phyloP scores from a whole-genome alignment of 2,329 filamentous ascomycete species.

The Fusarium buxicola region DNA sequence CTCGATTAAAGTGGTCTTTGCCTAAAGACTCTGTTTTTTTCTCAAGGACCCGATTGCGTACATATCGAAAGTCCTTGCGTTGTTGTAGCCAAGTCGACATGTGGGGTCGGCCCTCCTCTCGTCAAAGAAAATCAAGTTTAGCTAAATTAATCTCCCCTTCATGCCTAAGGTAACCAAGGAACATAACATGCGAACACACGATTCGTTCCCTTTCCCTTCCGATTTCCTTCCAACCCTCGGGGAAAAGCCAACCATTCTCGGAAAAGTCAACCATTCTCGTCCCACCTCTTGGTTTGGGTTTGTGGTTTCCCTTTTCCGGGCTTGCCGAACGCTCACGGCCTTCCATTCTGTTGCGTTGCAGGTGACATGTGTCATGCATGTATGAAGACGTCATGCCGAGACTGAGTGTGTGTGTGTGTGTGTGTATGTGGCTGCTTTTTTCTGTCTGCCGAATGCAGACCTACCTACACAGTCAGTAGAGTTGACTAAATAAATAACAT shows the following conservation, averaged over 20 bases:
- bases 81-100: not conserved
- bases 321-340: not conserved
- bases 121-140: slow-evolving; percentile 12
- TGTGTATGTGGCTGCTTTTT: not conserved
- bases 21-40: too few species aligned
- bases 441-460: not conserved
- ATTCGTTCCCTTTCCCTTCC: not conserved
- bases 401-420: not conserved
- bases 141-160: not conserved
- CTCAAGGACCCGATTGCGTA: too few species aligned
- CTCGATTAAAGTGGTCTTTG: too few species aligned
- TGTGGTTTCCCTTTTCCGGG: not conserved
- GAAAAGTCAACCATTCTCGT: not conserved
- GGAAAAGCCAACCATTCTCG: too few species aligned
- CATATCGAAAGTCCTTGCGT: too few species aligned
- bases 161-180: not conserved
- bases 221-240: too few species aligned
- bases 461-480: not conserved
- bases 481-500: too few species aligned
- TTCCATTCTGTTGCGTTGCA: not conserved
- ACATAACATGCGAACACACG: slow-evolving; percentile 4
- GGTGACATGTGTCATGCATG: slow-evolving; percentile 2
- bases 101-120: slow-evolving; percentile 1
- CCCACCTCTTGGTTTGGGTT: not conserved
- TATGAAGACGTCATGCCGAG: slow-evolving; percentile 12